Evolutionary conservation across 176 grass and related monocot genomes (phyloP).

Genomic region (Bonia amplexicaulis): DNA sequence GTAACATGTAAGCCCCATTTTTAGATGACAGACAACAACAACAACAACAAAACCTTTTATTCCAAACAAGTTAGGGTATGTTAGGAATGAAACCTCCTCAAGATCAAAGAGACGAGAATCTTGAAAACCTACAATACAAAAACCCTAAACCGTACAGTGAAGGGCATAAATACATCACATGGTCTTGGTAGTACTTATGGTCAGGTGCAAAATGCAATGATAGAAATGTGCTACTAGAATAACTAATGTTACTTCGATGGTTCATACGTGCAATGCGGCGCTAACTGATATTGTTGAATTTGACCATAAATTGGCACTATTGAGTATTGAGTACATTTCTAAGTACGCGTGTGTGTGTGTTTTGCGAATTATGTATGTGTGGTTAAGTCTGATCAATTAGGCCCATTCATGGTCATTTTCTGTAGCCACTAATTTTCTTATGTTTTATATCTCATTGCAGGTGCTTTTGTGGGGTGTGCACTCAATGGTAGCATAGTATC

Average conservation of each 20-base stretch:
- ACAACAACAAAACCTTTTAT: too few species aligned
- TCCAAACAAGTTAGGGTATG: too few species aligned
- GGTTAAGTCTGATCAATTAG: neutral
- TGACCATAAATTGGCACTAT: neutral
- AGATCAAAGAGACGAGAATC: too few species aligned
- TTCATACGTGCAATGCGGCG: neutral
- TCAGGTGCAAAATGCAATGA: neutral
- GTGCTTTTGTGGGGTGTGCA: conserved; percentile 87
- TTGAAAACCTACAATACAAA: too few species aligned
- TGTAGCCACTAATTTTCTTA: neutral
- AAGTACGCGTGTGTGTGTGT: neutral
- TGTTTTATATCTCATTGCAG: conserved; percentile 29
- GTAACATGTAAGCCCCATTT: neutral
- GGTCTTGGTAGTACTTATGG: neutral
- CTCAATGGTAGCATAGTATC: conserved; percentile 71
- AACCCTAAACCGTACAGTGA: neutral
- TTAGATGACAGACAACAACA: neutral
- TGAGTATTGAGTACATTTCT: neutral
- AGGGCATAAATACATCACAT: neutral
- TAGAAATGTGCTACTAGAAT: neutral
- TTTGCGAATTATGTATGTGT: neutral
- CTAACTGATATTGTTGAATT: neutral
- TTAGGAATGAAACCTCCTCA: too few species aligned
- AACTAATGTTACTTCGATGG: neutral
- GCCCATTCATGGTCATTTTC: neutral